Conservation (phyloP, 768 basidiomycete species). For the Mycena alexandri region DNA sequence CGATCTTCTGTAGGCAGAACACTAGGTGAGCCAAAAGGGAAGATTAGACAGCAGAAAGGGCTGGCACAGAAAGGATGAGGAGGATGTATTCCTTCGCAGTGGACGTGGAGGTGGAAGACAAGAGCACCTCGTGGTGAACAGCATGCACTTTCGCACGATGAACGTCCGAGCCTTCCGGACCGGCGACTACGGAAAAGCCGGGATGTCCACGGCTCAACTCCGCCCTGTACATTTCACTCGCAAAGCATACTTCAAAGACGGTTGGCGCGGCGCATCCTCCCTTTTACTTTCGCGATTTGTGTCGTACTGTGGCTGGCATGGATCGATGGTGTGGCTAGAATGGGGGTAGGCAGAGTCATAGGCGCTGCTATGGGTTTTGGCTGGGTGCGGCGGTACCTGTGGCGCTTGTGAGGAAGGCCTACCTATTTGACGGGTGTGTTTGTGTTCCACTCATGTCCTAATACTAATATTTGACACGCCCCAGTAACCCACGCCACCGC, state of each 20-base stretch:
- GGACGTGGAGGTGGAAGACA: no score
- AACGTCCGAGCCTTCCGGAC: no score
- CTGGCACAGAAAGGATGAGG: no score
- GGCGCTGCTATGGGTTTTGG: constrained; percentile 61
- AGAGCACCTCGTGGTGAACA: no score
- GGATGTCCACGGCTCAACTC: no score
- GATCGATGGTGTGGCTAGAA: constrained; percentile 43
- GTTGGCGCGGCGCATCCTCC: constrained; percentile 66
- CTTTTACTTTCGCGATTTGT: constrained; percentile 61
- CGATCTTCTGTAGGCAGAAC: no score
- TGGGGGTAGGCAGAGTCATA: constrained; percentile 41
- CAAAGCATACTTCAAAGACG: constrained; percentile 74
- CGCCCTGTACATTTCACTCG: constrained; percentile 67
- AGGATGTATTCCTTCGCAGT: no score
- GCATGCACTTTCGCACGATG: no score
- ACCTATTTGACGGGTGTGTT: constrained; percentile 69
- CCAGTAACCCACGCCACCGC: constrained; percentile 35
- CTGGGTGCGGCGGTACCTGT: constrained; percentile 66
- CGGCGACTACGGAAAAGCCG: no score
- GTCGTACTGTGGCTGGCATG: constrained; percentile 62
- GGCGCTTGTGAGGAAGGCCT: constrained; percentile 67
- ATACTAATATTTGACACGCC: neutral
- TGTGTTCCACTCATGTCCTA: neutral
- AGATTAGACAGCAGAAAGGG: no score
- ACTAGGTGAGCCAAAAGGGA: no score